Evolutionary conservation across 1,284 basidiomycete species (phyloP).

Genomic region (Malassezia equina): DNA sequence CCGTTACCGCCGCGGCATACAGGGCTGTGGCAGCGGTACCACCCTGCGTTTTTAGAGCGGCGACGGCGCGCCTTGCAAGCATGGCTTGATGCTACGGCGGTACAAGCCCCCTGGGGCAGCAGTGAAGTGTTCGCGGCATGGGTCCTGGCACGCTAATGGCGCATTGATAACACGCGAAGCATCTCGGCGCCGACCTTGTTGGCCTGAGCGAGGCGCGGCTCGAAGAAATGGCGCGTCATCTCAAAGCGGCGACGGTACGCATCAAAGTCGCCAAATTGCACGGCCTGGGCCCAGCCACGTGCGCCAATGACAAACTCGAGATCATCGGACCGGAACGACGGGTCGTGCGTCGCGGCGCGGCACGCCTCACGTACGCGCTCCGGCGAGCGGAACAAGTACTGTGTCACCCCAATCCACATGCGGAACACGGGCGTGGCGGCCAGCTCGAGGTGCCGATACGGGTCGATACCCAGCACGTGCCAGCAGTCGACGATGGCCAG

Average conservation of each 20-base stretch:
- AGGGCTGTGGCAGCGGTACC: conserved; percentile 36
- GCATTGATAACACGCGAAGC: conserved; percentile 64
- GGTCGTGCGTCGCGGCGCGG: conserved; percentile 63
- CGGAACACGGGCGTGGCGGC: conserved; percentile 94
- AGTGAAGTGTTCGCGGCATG: conserved; percentile 22
- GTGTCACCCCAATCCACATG: conserved; percentile 92
- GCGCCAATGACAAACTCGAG: conserved; percentile 89
- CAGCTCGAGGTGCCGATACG: conserved; percentile 80
- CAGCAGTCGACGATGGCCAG: conserved; percentile 98
- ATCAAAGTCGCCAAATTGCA: conserved; percentile 83
- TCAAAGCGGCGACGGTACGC: conserved; percentile 73
- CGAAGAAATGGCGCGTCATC: conserved; percentile 70
- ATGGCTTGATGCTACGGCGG: conserved; percentile 30
- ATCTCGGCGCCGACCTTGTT: conserved; percentile 72
- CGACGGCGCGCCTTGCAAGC: conserved; percentile 30
- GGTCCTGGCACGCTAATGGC: conserved; percentile 26
- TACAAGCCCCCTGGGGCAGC: conserved; percentile 31
- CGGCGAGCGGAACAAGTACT: conserved; percentile 74
- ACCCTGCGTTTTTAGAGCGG: conserved; percentile 30
- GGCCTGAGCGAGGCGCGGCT: conserved; percentile 76
- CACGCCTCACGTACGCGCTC: conserved; percentile 31
- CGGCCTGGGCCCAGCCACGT: conserved; percentile 67
- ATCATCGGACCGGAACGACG: conserved; percentile 76
- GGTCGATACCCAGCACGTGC: conserved; percentile 75
- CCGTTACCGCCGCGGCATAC: conserved; percentile 24